These are phyloP conservation scores for Malassezia equina DNA, from an alignment of 1,284 basidiomycete species.

Conservation along the genomic window DNA sequence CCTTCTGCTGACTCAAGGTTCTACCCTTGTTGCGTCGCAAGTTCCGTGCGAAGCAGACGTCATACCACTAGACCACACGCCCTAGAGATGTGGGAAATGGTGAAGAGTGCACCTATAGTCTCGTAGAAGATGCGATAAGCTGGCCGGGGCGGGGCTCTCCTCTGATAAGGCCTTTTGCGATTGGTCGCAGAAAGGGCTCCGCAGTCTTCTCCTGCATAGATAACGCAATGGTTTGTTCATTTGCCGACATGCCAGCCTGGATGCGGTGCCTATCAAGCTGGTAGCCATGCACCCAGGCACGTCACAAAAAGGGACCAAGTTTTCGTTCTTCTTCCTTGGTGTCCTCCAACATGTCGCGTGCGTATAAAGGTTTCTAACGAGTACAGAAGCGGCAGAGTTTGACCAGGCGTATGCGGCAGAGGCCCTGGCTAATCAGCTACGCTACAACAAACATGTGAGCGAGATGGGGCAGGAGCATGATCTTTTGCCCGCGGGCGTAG, in stretches of 20 bases:
- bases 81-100: not conserved
- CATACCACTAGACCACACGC: conserved; percentile 21
- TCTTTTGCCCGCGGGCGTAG: not conserved
- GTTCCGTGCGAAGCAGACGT: conserved; percentile 18
- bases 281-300: not conserved
- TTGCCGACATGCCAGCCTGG: not conserved
- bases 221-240: not conserved
- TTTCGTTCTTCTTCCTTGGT: not conserved
- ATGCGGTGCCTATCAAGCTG: not conserved
- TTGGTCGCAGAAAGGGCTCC: too few species aligned
- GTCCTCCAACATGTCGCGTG: not conserved
- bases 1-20: conserved; percentile 16
- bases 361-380: not conserved
- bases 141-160: too few species aligned
- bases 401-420: not conserved
- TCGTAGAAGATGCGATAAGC: not conserved
- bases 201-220: not conserved
- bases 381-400: not conserved
- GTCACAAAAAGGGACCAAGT: not conserved
- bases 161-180: too few species aligned
- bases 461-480: conserved; percentile 1
- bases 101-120: not conserved
- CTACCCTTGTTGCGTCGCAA: conserved; percentile 12
- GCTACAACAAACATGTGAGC: not conserved
- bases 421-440: not conserved